These are phyloP conservation scores for Begonia fuchsioides DNA, from an alignment of 306 rosid species.

Conservation along the genomic window DNA sequence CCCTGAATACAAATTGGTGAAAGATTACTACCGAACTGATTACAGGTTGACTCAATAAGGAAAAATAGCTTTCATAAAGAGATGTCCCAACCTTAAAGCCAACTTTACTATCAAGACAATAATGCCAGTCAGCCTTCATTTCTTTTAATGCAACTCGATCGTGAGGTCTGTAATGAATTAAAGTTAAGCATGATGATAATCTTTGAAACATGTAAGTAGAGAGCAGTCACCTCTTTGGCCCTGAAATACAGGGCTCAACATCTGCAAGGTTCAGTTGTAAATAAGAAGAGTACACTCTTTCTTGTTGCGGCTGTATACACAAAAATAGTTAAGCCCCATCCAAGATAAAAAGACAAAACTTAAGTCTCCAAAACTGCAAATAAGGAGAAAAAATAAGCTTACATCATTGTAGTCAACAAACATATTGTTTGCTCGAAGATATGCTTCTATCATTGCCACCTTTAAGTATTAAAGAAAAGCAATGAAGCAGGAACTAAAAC, in stretches of 20 bases:
- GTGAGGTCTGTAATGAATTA: slow-evolving; percentile 46
- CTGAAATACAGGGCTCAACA: slow-evolving; percentile 86
- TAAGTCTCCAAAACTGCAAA: background rate
- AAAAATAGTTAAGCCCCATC: slow-evolving; percentile 13
- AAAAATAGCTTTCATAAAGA: background rate
- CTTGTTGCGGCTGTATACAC: slow-evolving; percentile 61
- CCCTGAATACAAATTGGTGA: slow-evolving; percentile 37
- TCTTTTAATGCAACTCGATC: slow-evolving; percentile 87
- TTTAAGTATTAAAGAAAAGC: background rate
- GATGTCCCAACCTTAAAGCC: slow-evolving; percentile 71
- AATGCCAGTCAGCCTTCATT: slow-evolving; percentile 88
- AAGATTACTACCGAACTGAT: background rate
- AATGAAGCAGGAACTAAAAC: no score
- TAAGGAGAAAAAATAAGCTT: background rate
- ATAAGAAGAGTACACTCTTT: slow-evolving; percentile 71
- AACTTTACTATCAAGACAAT: slow-evolving; percentile 80
- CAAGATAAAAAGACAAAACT: background rate
- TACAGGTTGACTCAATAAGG: no score
- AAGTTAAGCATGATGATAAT: background rate
- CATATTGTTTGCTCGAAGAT: slow-evolving; percentile 5
- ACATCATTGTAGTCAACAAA: slow-evolving; percentile 4
- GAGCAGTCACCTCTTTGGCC: slow-evolving; percentile 71
- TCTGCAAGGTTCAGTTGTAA: slow-evolving; percentile 57
- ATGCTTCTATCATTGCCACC: slow-evolving; percentile 5
- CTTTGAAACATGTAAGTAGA: background rate